Conservation (phyloP, 371 early-diverging fungal species). For the Apophysomyces variabilis region DNA sequence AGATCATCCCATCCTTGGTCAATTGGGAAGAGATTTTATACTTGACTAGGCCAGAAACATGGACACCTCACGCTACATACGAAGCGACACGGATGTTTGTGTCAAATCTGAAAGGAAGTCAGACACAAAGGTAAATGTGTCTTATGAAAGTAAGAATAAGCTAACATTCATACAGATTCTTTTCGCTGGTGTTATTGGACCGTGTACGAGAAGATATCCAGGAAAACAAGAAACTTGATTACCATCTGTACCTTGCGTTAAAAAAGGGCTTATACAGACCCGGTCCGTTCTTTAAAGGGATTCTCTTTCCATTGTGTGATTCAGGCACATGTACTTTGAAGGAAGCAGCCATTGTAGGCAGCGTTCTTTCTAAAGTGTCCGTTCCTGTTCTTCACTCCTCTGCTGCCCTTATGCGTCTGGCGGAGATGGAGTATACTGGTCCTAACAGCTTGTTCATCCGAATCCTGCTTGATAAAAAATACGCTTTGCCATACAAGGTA, state of each 20-base stretch:
- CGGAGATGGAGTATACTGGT: constrained; percentile 98
- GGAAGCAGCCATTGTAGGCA: constrained; percentile 96
- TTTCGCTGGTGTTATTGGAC: constrained; percentile 85
- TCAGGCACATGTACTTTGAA: constrained; percentile 93
- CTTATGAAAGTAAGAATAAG: constrained; percentile 48
- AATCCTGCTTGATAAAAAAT: constrained; percentile 96
- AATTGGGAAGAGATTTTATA: constrained; percentile 98
- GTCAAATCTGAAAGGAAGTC: constrained; percentile 90
- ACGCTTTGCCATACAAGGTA: constrained; percentile 96
- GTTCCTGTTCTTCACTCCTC: constrained; percentile 96
- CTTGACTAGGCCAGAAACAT: constrained; percentile 87
- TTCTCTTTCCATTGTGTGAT: constrained; percentile 96
- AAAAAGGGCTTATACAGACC: constrained; percentile 98
- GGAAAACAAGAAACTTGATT: constrained; percentile 94
- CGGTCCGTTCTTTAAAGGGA: constrained; percentile 97
- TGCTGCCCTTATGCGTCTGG: constrained; percentile 90
- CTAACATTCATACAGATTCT: constrained; percentile 76
- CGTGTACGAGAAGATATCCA: constrained; percentile 93
- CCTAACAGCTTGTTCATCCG: constrained; percentile 94
- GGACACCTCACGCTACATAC: constrained; percentile 97
- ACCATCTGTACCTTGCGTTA: constrained; percentile 93
- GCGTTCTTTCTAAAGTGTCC: constrained; percentile 89
- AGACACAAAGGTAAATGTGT: constrained; percentile 76
- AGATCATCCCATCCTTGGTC: constrained; percentile 92
- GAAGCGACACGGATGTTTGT: constrained; percentile 96